Evolutionary conservation across 2,329 filamentous ascomycete species (phyloP).

Genomic region (Pleoardoris graminearum): DNA sequence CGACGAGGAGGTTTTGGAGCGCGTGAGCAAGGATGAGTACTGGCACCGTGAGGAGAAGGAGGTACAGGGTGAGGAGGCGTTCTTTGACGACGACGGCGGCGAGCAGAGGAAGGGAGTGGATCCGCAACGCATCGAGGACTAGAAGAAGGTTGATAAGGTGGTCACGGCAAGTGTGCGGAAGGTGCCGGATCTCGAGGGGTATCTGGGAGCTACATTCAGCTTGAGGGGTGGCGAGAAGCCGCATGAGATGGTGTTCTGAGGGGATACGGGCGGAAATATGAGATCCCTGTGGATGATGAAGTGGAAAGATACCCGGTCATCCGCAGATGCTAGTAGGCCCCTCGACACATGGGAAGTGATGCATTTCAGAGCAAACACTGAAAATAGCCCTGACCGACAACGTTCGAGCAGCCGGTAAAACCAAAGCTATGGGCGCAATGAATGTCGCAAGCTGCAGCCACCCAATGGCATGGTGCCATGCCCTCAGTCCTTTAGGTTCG

Average conservation of each 20-base stretch:
- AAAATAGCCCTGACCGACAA: too few relatives aligned
- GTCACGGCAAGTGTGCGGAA: conserved; percentile 95
- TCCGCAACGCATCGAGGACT: conserved; percentile 89
- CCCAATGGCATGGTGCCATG: too few relatives aligned
- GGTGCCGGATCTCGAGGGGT: conserved; percentile 86
- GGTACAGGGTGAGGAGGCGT: conserved; percentile 93
- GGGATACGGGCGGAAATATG: conserved; percentile 12
- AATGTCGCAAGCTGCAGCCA: too few relatives aligned
- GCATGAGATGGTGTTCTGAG: conserved; percentile 97
- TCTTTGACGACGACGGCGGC: conserved; percentile 98
- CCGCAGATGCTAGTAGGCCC: too few relatives aligned
- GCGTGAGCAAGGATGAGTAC: conserved; percentile 82
- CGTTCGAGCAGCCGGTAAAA: too few relatives aligned
- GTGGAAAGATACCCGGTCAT: too few relatives aligned
- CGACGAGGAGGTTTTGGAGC: conserved; percentile 70
- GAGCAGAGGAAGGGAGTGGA: conserved; percentile 89
- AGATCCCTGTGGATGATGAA: too few relatives aligned
- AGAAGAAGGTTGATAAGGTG: conserved; percentile 97
- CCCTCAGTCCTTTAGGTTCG: too few relatives aligned
- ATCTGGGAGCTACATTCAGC: conserved; percentile 93
- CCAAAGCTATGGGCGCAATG: too few relatives aligned
- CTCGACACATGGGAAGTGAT: too few relatives aligned
- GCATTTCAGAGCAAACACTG: too few relatives aligned
- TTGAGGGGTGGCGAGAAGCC: conserved; percentile 98
- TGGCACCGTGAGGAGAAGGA: conserved; percentile 92